Evolutionary conservation across 768 basidiomycete genomes (phyloP).

Genomic region (Auricularia heimuer): DNA sequence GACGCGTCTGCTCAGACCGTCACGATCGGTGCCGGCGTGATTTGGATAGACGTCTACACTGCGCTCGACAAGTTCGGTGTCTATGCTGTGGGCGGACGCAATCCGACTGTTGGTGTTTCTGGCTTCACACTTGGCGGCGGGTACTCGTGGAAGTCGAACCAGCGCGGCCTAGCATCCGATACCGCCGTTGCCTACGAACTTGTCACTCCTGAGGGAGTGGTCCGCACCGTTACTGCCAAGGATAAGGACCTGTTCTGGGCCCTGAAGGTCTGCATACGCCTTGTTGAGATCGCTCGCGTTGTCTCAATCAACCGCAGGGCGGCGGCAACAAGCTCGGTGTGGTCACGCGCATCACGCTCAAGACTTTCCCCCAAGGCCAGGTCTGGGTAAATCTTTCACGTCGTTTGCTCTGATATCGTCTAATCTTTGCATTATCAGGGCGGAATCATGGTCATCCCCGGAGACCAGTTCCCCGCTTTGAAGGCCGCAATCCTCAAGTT

Average conservation of each 20-base stretch:
- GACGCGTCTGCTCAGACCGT: slow-evolving; percentile 12
- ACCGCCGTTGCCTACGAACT: slow-evolving; percentile 21
- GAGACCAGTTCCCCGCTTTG: not conserved
- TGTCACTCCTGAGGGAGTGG: slow-evolving; percentile 23
- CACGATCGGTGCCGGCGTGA: slow-evolving; percentile 19
- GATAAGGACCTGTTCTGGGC: slow-evolving; percentile 6
- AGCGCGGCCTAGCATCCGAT: slow-evolving; percentile 25
- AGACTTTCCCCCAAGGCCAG: slow-evolving; percentile 1
- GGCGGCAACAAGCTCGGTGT: not conserved
- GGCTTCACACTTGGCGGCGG: slow-evolving; percentile 13
- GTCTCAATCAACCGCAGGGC: not conserved
- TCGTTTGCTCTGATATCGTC: not conserved
- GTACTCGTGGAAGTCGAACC: slow-evolving; percentile 25
- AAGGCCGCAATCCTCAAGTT: not conserved
- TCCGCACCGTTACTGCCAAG: not conserved
- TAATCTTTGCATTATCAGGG: not conserved
- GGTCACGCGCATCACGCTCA: slow-evolving; percentile 2
- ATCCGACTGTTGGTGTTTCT: slow-evolving; percentile 1
- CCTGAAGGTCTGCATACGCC: not conserved
- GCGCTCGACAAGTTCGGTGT: not conserved
- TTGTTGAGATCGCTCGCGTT: not conserved
- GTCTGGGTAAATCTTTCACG: not conserved
- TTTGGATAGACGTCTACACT: slow-evolving; percentile 17
- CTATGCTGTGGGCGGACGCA: slow-evolving; percentile 2
- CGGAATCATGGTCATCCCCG: not conserved